Percentiles rank a stretch among this genome's conserved stretches.
Evolutionary conservation across 805 yeast genomes (phyloP).

Genomic region (Wickerhamiella bombiphila): DNA sequence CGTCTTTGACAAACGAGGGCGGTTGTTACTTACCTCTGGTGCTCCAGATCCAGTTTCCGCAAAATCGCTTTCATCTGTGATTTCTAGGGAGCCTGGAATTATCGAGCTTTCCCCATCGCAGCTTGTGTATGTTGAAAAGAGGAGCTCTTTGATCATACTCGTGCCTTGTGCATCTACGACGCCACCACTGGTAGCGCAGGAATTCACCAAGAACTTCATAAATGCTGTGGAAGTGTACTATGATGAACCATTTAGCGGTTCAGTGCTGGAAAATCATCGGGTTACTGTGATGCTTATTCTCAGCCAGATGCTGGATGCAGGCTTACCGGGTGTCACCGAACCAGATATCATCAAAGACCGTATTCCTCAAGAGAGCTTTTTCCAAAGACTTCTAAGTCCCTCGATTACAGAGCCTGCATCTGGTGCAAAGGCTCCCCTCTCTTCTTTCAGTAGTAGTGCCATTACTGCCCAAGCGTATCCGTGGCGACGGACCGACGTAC

Average conservation of each 20-base stretch:
- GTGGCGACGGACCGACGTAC: slow-evolving; percentile 67
- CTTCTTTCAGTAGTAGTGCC: slow-evolving; percentile 1
- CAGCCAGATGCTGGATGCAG: slow-evolving; percentile 66
- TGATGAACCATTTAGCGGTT: slow-evolving; percentile 36
- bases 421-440: not conserved
- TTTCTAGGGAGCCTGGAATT: slow-evolving; percentile 1
- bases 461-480: slow-evolving; percentile 28
- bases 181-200: slow-evolving; percentile 42
- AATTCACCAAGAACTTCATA: slow-evolving; percentile 37
- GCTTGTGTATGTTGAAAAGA: slow-evolving; percentile 19
- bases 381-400: slow-evolving; percentile 35
- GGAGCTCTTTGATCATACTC: slow-evolving; percentile 18
- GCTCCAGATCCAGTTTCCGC: not conserved
- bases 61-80: not conserved
- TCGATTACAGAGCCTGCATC: not conserved
- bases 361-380: slow-evolving; percentile 48
- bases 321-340: slow-evolving; percentile 60
- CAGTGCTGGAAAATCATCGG: slow-evolving; percentile 50
- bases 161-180: slow-evolving; percentile 21
- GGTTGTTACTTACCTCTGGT: not conserved
- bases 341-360: slow-evolving; percentile 52
- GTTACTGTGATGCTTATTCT: slow-evolving; percentile 58
- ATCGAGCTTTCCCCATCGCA: slow-evolving; percentile 19
- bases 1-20: not conserved
- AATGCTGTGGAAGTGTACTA: slow-evolving; percentile 45